These are phyloP conservation scores for Hanseniaspora mollemarum DNA, from an alignment of 805 yeast species.

Conservation along the genomic window DNA sequence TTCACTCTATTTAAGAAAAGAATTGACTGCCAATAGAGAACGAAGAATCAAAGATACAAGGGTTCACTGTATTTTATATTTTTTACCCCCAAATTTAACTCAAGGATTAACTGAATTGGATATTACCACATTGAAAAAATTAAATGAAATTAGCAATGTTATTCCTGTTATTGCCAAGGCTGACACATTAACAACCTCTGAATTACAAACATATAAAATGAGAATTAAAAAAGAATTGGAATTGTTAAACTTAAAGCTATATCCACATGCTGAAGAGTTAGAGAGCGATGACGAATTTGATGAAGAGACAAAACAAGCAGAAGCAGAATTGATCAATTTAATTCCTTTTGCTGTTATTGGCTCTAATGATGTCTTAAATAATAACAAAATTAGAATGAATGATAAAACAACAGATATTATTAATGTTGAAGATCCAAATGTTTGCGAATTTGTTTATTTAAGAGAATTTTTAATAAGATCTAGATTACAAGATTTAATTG, in stretches of 20 bases:
- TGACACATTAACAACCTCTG: slow-evolving; percentile 77
- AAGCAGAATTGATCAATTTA: slow-evolving; percentile 59
- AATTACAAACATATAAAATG: slow-evolving; percentile 68
- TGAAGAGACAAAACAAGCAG: slow-evolving; percentile 62
- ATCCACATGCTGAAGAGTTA: slow-evolving; percentile 56
- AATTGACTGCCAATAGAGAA: slow-evolving; percentile 89
- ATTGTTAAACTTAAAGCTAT: slow-evolving; percentile 60
- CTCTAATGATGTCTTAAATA: slow-evolving; percentile 34
- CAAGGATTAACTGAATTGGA: slow-evolving; percentile 78
- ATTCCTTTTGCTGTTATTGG: slow-evolving; percentile 95
- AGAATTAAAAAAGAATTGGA: slow-evolving; percentile 65
- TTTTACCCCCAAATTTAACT: slow-evolving; percentile 73
- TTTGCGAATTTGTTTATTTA: slow-evolving; percentile 89
- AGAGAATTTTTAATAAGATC: slow-evolving; percentile 92
- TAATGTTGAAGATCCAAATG: slow-evolving; percentile 85
- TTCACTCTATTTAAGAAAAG: slow-evolving; percentile 79
- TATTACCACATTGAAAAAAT: slow-evolving; percentile 65
- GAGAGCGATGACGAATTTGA: slow-evolving; percentile 40
- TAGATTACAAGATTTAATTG: slow-evolving; percentile 90
- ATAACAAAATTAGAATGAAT: slow-evolving; percentile 68
- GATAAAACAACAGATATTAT: slow-evolving; percentile 76
- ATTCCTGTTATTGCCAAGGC: slow-evolving; percentile 92
- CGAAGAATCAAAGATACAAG: slow-evolving; percentile 71
- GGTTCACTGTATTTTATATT: slow-evolving; percentile 86
- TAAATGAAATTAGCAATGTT: slow-evolving; percentile 83